Conservation (phyloP, 1,284 basidiomycete genomes). For the Jaminaea rosea region DNA sequence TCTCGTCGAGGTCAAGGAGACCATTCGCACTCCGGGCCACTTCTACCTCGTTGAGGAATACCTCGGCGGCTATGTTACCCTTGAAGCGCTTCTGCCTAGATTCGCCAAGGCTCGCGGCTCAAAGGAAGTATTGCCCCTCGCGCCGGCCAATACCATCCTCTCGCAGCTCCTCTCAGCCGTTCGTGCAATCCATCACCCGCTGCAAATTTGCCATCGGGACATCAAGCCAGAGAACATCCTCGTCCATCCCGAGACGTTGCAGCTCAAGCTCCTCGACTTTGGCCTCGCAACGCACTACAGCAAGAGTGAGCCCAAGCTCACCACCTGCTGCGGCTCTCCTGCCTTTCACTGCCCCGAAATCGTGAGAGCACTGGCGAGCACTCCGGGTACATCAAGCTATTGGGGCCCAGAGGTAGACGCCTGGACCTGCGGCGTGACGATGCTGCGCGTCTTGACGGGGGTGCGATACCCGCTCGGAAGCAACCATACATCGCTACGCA, state of each 20-base stretch:
- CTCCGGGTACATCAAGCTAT: conserved; percentile 50
- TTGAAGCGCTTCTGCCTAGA: conserved; percentile 38
- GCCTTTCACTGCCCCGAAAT: conserved; percentile 55
- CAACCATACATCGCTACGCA: conserved; percentile 49
- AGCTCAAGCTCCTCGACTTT: conserved; percentile 53
- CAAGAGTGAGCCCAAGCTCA: conserved; percentile 53
- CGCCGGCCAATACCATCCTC: conserved; percentile 48
- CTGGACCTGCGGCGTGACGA: conserved; percentile 55
- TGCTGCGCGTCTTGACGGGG: conserved; percentile 52
- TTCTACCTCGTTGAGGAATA: conserved; percentile 56
- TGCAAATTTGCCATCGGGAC: conserved; percentile 55
- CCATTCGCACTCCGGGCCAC: conserved; percentile 53
- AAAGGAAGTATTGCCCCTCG: conserved; percentile 29
- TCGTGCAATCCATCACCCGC: conserved; percentile 51
- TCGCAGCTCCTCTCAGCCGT: conserved; percentile 54
- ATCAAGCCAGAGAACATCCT: conserved; percentile 53
- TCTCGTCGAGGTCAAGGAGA: conserved; percentile 53
- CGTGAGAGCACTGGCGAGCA: conserved; percentile 51
- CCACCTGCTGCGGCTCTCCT: conserved; percentile 55
- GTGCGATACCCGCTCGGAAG: conserved; percentile 54
- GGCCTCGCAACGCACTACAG: conserved; percentile 55
- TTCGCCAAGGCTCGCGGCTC: conserved; percentile 9
- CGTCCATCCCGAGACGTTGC: conserved; percentile 47
- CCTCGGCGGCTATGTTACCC: conserved; percentile 50
- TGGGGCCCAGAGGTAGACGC: conserved; percentile 55